These are phyloP conservation scores for Astrephomene gubernaculifera DNA, from an alignment of 139 green algal genomes.

Conservation along the genomic window DNA sequence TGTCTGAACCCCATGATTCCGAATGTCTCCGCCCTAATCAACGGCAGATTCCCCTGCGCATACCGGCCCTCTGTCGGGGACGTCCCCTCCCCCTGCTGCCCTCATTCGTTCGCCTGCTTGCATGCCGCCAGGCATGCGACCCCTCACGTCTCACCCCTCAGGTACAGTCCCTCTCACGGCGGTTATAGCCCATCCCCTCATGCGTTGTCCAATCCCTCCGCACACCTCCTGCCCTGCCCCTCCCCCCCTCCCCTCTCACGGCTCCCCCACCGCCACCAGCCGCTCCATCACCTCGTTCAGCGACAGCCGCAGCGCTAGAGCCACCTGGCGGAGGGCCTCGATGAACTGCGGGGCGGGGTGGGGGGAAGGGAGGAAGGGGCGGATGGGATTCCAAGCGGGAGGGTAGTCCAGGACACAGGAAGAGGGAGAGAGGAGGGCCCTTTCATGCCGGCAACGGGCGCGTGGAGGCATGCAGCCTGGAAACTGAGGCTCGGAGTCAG, in stretches of 20 bases:
- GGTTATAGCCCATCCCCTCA: not conserved
- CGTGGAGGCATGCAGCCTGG: not conserved
- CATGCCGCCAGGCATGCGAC: not conserved
- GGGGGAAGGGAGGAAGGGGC: not conserved
- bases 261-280: constrained; percentile 55
- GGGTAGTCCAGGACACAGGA: not conserved
- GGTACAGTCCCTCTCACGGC: not conserved
- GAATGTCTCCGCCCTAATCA: too few relatives aligned
- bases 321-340: constrained; percentile 56
- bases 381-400: not conserved
- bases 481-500: too few relatives aligned
- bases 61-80: too few relatives aligned
- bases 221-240: not conserved
- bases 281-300: constrained; percentile 59
- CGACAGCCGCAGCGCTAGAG: constrained; percentile 46
- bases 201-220: not conserved
- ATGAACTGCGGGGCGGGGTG: constrained; percentile 46
- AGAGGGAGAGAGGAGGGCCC: not conserved
- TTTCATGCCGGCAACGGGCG: not conserved
- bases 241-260: not conserved
- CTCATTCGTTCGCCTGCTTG: not conserved
- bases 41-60: too few relatives aligned
- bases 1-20: too few relatives aligned
- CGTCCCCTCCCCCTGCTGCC: not conserved
- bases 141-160: too few relatives aligned